Conservation (phyloP, 1,284 basidiomycete genomes). For the Cerioporus squamosus region DNA sequence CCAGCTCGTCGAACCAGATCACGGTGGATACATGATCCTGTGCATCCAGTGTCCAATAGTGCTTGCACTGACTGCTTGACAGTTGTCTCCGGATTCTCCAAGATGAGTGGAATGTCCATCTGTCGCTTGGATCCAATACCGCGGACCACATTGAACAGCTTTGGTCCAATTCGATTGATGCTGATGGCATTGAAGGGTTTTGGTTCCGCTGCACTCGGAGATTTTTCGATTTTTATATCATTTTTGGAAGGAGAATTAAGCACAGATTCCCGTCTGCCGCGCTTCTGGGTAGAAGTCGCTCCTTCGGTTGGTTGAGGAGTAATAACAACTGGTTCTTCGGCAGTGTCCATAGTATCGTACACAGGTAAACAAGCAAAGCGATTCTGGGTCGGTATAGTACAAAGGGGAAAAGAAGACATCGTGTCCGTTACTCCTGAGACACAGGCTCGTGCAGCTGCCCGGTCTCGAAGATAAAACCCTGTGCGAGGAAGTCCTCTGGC, state of each 20-base stretch:
- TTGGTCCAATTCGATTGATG: not conserved
- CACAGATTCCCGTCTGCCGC: not conserved
- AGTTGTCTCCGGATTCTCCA: conserved; percentile 6
- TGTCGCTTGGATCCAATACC: conserved; percentile 2
- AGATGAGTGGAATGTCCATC: conserved; percentile 11
- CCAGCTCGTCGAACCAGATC: conserved; percentile 20
- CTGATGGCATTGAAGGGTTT: conserved; percentile 7
- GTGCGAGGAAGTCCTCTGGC: not conserved
- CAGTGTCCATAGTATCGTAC: not conserved
- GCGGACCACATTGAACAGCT: conserved; percentile 6
- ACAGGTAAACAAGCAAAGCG: not conserved
- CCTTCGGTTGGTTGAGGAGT: not conserved
- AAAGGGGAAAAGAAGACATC: not conserved
- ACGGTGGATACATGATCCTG: conserved; percentile 25
- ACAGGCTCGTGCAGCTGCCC: not conserved
- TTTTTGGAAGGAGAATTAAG: conserved; percentile 6
- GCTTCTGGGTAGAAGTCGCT: not conserved
- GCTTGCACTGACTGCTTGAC: not conserved
- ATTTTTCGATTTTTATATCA: conserved; percentile 6
- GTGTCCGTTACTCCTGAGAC: not conserved
- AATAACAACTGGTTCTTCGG: not conserved
- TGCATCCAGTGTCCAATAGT: conserved; percentile 29
- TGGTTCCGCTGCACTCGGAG: conserved; percentile 7
- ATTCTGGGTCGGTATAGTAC: not conserved
- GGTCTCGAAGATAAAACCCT: conserved; percentile 2